Base-by-base conservation (phyloP, 345 rosid species). In the Camelina neglecta region DNA sequence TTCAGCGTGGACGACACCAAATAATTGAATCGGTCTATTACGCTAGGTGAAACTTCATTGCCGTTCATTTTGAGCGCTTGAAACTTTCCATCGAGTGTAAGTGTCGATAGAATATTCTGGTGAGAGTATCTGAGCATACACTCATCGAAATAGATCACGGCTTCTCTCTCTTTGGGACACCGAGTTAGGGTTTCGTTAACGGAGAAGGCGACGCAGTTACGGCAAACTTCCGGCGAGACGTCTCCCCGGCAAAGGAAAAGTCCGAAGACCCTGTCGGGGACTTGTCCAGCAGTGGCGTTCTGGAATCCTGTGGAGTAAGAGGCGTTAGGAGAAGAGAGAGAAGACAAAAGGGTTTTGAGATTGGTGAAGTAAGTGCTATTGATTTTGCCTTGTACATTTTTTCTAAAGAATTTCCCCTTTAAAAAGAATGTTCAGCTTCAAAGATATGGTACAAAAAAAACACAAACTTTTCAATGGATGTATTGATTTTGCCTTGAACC, bases 291-390 rank as follows among this genome's bases (percentile, higher is more conserved):
- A 0, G 76, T 8, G 33, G 62, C 62, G 44, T 5, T 62, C 18
- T 62, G 69, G 70, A 53, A 73, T 45, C 85, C 84, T 3, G 47
- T 68, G 11, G 66, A 36, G 20, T 47, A 47, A 5, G 51, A 6
- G 2, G 51, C 51, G 20, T 47, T 47, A 2, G 3, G 51, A 8
- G 51, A 20, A 9, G 47, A 85, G 51, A 65, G 84, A 69, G 72
- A 73, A 20, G 54, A 84, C 74, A 61, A 83, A 78, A 76, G 23
- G 57, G 53, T 63, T 38, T 20, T 56, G 16, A 85, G 86, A 75
- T 85, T 89, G 64, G 60, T 35, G 2, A 48, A 59, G 76, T 59
- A 86, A 49, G 83, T 60, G 68, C 83, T 82, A 65, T 81, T 79
- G 1, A n/a, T n/a, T n/a, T n/a, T n/a, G n/a, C n/a, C n/a, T n/a